Evolutionary conservation across 208 protist species (phyloP), one percentile per base, ranked within the genome.

Genomic region (Herpetomonas samuelpessoai): DNA sequence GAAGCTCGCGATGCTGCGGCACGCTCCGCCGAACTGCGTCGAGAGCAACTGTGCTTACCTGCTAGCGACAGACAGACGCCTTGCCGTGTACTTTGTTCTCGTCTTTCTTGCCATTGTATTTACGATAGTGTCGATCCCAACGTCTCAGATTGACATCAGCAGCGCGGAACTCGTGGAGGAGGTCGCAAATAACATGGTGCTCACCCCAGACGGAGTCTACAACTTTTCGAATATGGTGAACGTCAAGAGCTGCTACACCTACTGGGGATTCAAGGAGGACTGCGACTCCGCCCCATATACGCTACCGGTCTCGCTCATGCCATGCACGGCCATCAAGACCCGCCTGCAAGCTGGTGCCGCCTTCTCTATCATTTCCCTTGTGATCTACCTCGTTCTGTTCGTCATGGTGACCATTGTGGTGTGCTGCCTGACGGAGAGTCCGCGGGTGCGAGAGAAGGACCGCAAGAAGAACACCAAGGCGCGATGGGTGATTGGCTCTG

Each of bases 251-350:
- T 93, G 86, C 65, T 83, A 83, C 59, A 90, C 86, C 4, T 90
- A 80, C 65, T 93, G 82, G 75, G 86, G 86, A 12, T 90, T 74
- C 65, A 93, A 93, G 56, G 14, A 45, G 2, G 57, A 93, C 66
- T 93, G 86, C 57, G 80, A 88, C 31, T 31, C 51, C 31, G 27
- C 29, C 25, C 55, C 41, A 19, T 93, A 90, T 59, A 74, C 58
- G 2, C 29, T 50, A 27, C 67, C 62, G 2, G 76, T 73, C 16
- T 62, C 54, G 6, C 27, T 90, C 38, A 67, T 82, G 31, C 19
- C 52, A 18, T 87, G 76, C 64, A 21, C 26, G 7, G 41, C 4
- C 9, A 68, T 71, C 14, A 57, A 62, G 25, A 65, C 35, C 10
- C 62, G 65, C 3, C 71, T 91, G 28, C 63, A 77, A 29, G 79